phyloP scores from a whole-genome alignment of 2,329 filamentous ascomycete genomes.

The Aspergillus sp. region DNA sequence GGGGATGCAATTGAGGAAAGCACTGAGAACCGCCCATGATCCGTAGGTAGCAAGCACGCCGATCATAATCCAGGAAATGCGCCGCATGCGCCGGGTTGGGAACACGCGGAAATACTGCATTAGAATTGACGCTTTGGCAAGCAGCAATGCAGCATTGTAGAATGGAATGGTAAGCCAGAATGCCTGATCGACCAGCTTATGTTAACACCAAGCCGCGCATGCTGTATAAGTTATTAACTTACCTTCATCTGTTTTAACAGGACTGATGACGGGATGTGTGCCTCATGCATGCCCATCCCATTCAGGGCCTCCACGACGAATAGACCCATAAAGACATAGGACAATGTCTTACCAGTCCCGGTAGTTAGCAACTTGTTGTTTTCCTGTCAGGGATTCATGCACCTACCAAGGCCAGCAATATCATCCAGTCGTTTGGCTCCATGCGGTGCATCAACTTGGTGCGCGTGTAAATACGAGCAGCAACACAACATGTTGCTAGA shows the following conservation, averaged over 20 bases:
- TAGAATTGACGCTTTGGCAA: conserved; percentile 52
- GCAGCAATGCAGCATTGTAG: conserved; percentile 41
- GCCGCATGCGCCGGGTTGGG: conserved; percentile 35
- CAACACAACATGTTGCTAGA: conserved; percentile 34
- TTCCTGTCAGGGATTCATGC: not conserved
- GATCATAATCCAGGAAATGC: conserved; percentile 43
- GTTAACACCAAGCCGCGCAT: not conserved
- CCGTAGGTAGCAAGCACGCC: conserved; percentile 37
- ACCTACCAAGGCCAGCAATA: conserved; percentile 37
- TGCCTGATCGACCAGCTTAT: conserved; percentile 24
- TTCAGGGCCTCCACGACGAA: conserved; percentile 37
- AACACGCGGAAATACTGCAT: conserved; percentile 54
- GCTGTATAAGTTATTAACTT: not conserved
- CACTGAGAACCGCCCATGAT: conserved; percentile 39
- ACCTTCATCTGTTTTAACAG: conserved; percentile 39
- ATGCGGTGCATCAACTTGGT: conserved; percentile 33
- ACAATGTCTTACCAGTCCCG: conserved; percentile 28
- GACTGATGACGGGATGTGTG: conserved; percentile 33
- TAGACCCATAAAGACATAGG: conserved; percentile 39
- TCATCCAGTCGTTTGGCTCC: conserved; percentile 42
- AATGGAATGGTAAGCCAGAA: conserved; percentile 44
- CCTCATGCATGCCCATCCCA: conserved; percentile 40
- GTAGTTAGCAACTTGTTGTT: not conserved
- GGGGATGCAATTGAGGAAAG: conserved; percentile 40
- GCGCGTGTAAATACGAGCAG: conserved; percentile 36